phyloP scores from a whole-genome alignment of 108 stramenopile species.

The Cylindrotheca closterium region DNA sequence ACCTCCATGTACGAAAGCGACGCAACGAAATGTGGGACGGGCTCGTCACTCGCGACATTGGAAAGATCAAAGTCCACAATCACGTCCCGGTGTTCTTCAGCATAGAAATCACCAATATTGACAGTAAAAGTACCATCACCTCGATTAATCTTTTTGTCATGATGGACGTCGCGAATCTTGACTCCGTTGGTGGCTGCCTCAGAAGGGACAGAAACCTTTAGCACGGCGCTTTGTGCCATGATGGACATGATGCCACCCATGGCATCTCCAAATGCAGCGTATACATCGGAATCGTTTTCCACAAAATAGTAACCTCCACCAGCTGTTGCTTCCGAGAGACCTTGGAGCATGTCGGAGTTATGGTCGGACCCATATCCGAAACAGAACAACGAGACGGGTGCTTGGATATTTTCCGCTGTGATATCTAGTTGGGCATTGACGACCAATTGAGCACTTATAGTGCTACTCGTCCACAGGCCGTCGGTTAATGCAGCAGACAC shows the following conservation, averaged over 20 bases:
- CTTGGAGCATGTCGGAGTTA: constrained; percentile 42
- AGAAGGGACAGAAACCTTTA: constrained; percentile 32
- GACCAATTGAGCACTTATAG: too few relatives aligned
- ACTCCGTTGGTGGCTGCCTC: constrained; percentile 28
- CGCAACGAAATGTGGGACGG: background rate
- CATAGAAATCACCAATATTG: constrained; percentile 49
- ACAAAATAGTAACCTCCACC: background rate
- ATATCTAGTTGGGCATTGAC: background rate
- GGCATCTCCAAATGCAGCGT: constrained; percentile 58
- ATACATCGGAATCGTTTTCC: background rate
- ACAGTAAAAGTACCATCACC: constrained; percentile 37
- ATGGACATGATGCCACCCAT: constrained; percentile 59
- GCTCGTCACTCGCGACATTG: background rate
- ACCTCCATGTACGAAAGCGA: background rate
- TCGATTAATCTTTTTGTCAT: constrained; percentile 32
- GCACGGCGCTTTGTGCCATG: constrained; percentile 43
- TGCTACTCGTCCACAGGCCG: too few relatives aligned
- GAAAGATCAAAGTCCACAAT: constrained; percentile 6
- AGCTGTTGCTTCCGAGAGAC: constrained; percentile 19
- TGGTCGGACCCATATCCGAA: constrained; percentile 73
- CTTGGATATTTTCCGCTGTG: background rate
- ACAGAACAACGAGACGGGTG: background rate
- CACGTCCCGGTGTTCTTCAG: constrained; percentile 39
- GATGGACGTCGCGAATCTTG: constrained; percentile 40
- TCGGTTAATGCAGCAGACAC: background rate